These are phyloP conservation scores for Verticillium klebahnii DNA, from an alignment of 2,329 filamentous ascomycete genomes.

Conservation along the genomic window DNA sequence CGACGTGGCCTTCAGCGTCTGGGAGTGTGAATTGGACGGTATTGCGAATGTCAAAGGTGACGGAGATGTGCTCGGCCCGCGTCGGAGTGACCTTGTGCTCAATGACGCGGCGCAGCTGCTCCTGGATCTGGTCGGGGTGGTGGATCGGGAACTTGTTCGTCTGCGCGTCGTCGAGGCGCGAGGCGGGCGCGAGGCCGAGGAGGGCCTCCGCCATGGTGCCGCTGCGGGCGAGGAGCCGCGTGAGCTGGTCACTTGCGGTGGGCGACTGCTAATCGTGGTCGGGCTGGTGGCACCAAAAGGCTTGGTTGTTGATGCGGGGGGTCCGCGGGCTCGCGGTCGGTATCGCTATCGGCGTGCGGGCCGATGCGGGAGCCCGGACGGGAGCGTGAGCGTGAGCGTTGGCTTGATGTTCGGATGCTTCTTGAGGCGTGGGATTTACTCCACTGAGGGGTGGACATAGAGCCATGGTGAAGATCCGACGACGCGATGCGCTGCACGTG, in stretches of 20 bases:
- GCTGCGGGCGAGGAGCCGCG: slow-evolving; percentile 2
- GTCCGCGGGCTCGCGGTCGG: not conserved
- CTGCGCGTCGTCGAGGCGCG: slow-evolving; percentile 16
- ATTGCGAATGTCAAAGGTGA: slow-evolving; percentile 41
- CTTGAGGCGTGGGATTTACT: too few species aligned
- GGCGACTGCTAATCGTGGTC: slow-evolving; percentile 9
- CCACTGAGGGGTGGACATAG: not conserved
- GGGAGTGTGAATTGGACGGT: slow-evolving; percentile 36
- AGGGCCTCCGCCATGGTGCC: slow-evolving; percentile 20
- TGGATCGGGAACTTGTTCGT: slow-evolving; percentile 24
- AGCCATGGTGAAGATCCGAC: not conserved
- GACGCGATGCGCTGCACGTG: too few species aligned
- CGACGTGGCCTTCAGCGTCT: slow-evolving; percentile 32
- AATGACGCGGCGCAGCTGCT: slow-evolving; percentile 36
- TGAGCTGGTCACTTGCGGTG: slow-evolving; percentile 4
- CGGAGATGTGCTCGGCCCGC: slow-evolving; percentile 44
- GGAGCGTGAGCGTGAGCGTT: too few species aligned
- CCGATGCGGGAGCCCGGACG: too few species aligned
- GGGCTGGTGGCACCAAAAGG: slow-evolving; percentile 1
- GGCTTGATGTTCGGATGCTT: too few species aligned
- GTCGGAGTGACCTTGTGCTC: slow-evolving; percentile 38
- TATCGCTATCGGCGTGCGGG: too few species aligned
- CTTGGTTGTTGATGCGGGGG: not conserved
- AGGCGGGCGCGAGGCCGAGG: slow-evolving; percentile 13
- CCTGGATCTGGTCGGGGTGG: slow-evolving; percentile 41